Evolutionary conservation across 345 rosid genomes (phyloP), one percentile per base, ranked within the genome.

Genomic region (Kernera saxatilis): DNA sequence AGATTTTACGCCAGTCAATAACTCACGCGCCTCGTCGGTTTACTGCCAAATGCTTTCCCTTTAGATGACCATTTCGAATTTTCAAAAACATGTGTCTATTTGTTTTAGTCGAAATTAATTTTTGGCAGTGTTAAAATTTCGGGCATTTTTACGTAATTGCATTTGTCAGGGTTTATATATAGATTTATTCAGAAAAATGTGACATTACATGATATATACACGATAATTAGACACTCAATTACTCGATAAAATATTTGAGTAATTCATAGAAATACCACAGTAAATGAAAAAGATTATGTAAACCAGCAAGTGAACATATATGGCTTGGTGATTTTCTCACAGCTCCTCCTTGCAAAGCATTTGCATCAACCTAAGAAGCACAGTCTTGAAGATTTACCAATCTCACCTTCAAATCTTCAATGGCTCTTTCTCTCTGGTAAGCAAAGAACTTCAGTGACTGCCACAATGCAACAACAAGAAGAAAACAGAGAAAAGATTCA

Each of bases 361-460:
- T 29, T 33, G 72, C 48, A 49, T 74, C 53, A 68, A 68, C 50
- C 57, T 68, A 57, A 61, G 58, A 48, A 58, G 14, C 62, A 49
- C 33, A 58, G 26, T 61, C 78, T 60, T 68, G 36, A 51, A 75
- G 44, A 19, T 61, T 68, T 76, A 84, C 93, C 84, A 86, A 68
- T 64, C 85, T 79, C 33, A 23, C 58, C 80, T 78, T 84, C 81
- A 87, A 76, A 70, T 86, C 82, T 58, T 78, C 73, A 70, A 89
- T 77, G 33, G 69, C 61, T 52, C 39, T 73, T 36, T 76, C 84
- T 70, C 84, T 86, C 71, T 80, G 84, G 64, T 82, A 77, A 29
- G 89, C 83, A 43, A 87, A 86, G 79, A 79, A 87, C 83, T 89
- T 87, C 85, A 89, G 49, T 14, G 96, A 87, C 97, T 92, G 84